Evolutionary conservation across 768 basidiomycete genomes (phyloP).

Genomic region (Mycena vitilis): DNA sequence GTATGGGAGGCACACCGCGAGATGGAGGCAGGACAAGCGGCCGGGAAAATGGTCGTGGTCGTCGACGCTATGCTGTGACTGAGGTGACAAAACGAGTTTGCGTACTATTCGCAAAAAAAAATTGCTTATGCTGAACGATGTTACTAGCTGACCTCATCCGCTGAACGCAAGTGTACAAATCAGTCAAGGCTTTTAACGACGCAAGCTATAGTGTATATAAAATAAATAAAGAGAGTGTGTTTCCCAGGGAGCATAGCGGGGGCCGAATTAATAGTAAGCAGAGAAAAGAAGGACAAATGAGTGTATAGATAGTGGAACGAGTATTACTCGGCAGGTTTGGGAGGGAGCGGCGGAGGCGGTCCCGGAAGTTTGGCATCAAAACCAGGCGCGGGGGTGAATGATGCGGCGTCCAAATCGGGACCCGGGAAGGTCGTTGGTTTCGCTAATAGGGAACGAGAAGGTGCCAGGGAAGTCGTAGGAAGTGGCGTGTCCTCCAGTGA

Average conservation of each 20-base stretch:
- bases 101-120: no score
- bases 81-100: no score
- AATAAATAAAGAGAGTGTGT: background rate
- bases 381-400: constrained; percentile 58
- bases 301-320: constrained; percentile 20
- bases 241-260: constrained; percentile 14
- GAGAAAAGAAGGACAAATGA: constrained; percentile 17
- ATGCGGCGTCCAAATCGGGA: constrained; percentile 50
- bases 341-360: constrained; percentile 51
- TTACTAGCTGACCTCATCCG: no score
- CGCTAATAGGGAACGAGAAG: constrained; percentile 34
- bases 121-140: no score
- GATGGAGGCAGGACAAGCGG: constrained; percentile 35
- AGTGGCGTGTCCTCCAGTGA: constrained; percentile 40
- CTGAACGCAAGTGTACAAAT: background rate
- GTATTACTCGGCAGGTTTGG: constrained; percentile 46
- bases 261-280: constrained; percentile 21
- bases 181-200: background rate
- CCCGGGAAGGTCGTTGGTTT: constrained; percentile 34
- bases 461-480: constrained; percentile 32
- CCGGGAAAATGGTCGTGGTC: constrained; percentile 38
- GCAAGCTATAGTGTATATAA: background rate
- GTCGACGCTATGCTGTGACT: constrained; percentile 22
- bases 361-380: constrained; percentile 49
- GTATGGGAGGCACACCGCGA: constrained; percentile 36